These are phyloP conservation scores for Didymellaceae sp. DNA, from an alignment of 2,329 filamentous ascomycete species.

Conservation along the genomic window DNA sequence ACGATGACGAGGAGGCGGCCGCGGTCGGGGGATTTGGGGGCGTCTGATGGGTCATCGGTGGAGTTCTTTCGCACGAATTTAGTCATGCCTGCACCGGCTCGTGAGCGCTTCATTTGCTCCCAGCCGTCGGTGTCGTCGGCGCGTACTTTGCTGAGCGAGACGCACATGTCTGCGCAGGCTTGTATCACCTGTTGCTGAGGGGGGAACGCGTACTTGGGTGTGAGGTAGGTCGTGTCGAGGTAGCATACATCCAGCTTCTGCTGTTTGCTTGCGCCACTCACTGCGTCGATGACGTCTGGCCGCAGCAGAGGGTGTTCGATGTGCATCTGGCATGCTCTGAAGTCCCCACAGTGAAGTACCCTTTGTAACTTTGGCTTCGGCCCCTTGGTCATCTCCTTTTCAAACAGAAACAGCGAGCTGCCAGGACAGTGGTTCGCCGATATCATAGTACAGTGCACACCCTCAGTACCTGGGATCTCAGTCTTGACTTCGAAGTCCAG, in stretches of 20 bases:
- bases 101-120: constrained; percentile 62
- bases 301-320: constrained; percentile 80
- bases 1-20: constrained; percentile 87
- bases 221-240: constrained; percentile 95
- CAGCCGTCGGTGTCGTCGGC: constrained; percentile 63
- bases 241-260: constrained; percentile 96
- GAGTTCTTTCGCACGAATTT: constrained; percentile 64
- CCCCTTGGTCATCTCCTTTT: constrained; percentile 73
- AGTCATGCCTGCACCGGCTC: constrained; percentile 65
- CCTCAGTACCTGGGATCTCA: constrained; percentile 81
- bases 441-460: constrained; percentile 91
- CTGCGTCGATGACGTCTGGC: constrained; percentile 73
- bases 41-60: constrained; percentile 34
- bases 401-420: constrained; percentile 90
- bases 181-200: constrained; percentile 85
- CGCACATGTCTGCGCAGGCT: constrained; percentile 86
- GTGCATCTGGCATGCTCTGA: constrained; percentile 86
- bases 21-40: constrained; percentile 42
- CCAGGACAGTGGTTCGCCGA: constrained; percentile 96
- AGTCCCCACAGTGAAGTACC: constrained; percentile 94
- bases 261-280: constrained; percentile 74
- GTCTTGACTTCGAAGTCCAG: constrained; percentile 83
- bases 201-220: constrained; percentile 93
- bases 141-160: constrained; percentile 73
- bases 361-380: constrained; percentile 70